Base-by-base conservation (phyloP, 352 stramenopile genomes). In the Pythium biforme region DNA sequence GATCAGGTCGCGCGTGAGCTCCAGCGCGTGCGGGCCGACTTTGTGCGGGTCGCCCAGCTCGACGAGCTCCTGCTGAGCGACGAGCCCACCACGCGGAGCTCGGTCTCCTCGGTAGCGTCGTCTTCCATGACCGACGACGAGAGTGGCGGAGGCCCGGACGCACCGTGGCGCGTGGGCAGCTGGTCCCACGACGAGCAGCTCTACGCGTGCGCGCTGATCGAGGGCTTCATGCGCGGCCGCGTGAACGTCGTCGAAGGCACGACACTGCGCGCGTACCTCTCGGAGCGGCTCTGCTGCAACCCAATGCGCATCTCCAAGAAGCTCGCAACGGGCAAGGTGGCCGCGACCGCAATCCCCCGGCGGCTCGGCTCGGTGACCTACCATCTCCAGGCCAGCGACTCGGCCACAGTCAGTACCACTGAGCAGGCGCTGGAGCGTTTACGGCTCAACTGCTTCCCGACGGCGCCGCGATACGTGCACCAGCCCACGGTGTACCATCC, bases 101-200 rank as follows among this genome's bases (percentile, higher is more conserved):
- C 39, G 5, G 43, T 50, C 9, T 20, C 26, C 23, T 37, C 9
- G 5, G 8, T 14, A 25, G 17, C 47, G 27, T 29, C 49, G 15
- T 55, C 49, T 4, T 41, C 26, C 19, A 27, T 20, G 27, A 57
- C 9, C 12, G 51, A 57, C 10, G 31, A 47, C 29, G 29, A 33
- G 29, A 11, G 31, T 10, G 31, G 31, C 3, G 31, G 31, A 14
- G 31, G 31, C 31, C 31, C n/a, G 2, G 43, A 54, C 5, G 55
- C 20, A 4, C 41, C 55, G 29, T 50, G 27, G 26, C 54, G 66
- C 3, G 27, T 58, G 3, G 66, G 66, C 5, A 62, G 66, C 43
- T 70, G 60, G 66, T 70, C 68, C n/a, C 59, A 65, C 10, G 69
- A 76, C 43, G 69, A 76, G 72, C 76, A 95, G 70, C 76, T 90